Percentiles rank a stretch among this genome's conserved stretches.
phyloP scores from a whole-genome alignment of 805 yeast species.

The Yarrowia sp. region DNA sequence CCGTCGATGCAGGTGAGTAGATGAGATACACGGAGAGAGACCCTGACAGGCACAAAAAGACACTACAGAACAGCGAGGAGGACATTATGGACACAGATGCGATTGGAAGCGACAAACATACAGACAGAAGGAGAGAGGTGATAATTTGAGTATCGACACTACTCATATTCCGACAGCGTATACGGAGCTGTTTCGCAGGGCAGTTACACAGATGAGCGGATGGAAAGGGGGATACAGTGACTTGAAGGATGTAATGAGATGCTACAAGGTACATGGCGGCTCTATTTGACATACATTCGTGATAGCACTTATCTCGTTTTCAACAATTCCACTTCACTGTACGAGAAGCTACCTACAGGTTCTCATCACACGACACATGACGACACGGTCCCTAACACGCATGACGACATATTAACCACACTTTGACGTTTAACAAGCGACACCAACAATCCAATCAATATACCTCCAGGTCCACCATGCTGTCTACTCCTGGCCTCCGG shows the following conservation, averaged over 20 bases:
- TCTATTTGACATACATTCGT: too few relatives aligned
- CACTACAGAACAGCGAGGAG: too few relatives aligned
- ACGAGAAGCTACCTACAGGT: background rate
- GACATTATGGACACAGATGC: background rate
- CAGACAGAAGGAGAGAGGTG: background rate
- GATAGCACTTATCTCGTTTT: too few relatives aligned
- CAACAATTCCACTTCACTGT: background rate
- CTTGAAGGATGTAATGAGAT: background rate
- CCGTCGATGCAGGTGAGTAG: constrained; percentile 25
- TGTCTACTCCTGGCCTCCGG: too few relatives aligned
- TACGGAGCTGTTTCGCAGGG: too few relatives aligned
- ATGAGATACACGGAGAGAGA: background rate
- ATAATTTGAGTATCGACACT: background rate
- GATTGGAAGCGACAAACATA: background rate
- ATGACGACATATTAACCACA: too few relatives aligned
- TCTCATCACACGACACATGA: background rate
- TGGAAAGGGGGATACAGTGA: background rate
- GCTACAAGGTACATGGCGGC: too few relatives aligned
- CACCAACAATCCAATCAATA: too few relatives aligned
- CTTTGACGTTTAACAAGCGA: too few relatives aligned
- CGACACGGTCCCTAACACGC: background rate
- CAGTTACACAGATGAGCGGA: background rate
- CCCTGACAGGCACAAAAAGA: background rate
- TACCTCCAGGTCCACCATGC: too few relatives aligned
- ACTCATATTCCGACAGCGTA: background rate